phyloP scores from a whole-genome alignment of 495 filamentous ascomycete species.

The Chaetomium fimeti region DNA sequence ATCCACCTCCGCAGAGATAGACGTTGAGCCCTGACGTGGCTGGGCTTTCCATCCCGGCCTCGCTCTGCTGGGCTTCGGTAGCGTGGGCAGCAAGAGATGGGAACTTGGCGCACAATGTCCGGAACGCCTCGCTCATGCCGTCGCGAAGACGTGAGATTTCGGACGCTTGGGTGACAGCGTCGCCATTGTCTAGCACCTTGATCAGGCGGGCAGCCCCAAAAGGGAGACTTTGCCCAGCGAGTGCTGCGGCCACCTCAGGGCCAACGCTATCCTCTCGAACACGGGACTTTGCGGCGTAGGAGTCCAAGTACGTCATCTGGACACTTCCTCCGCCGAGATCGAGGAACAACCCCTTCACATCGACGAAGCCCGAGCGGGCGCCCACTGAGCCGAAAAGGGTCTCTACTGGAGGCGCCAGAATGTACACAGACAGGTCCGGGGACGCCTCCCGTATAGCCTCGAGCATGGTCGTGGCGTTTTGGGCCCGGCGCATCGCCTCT shows the following conservation, averaged over 20 bases:
- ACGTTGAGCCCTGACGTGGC: slow-evolving; percentile 61
- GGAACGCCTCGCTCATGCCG: slow-evolving; percentile 62
- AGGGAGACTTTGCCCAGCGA: slow-evolving; percentile 59
- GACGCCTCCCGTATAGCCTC: slow-evolving; percentile 54
- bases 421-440: slow-evolving; percentile 64
- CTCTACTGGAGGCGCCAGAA: slow-evolving; percentile 78
- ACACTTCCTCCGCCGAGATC: slow-evolving; percentile 90
- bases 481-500: slow-evolving; percentile 80
- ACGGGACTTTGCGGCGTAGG: slow-evolving; percentile 42
- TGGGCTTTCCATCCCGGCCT: slow-evolving; percentile 39
- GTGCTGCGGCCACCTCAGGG: slow-evolving; percentile 50
- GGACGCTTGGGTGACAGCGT: slow-evolving; percentile 42
- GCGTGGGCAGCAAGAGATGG: slow-evolving; percentile 49
- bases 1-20: slow-evolving; percentile 87
- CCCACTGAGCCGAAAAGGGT: slow-evolving; percentile 80
- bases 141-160: slow-evolving; percentile 58
- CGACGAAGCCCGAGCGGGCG: slow-evolving; percentile 69
- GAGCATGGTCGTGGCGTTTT: slow-evolving; percentile 69
- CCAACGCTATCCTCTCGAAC: slow-evolving; percentile 46
- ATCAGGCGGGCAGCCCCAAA: slow-evolving; percentile 85
- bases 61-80: slow-evolving; percentile 45
- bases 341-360: slow-evolving; percentile 67
- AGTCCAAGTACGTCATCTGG: slow-evolving; percentile 82
- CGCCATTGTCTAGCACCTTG: slow-evolving; percentile 52
- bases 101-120: slow-evolving; percentile 58